Evolutionary conservation across 495 filamentous ascomycete genomes (phyloP).

Genomic region (Acidiella bohemica): DNA sequence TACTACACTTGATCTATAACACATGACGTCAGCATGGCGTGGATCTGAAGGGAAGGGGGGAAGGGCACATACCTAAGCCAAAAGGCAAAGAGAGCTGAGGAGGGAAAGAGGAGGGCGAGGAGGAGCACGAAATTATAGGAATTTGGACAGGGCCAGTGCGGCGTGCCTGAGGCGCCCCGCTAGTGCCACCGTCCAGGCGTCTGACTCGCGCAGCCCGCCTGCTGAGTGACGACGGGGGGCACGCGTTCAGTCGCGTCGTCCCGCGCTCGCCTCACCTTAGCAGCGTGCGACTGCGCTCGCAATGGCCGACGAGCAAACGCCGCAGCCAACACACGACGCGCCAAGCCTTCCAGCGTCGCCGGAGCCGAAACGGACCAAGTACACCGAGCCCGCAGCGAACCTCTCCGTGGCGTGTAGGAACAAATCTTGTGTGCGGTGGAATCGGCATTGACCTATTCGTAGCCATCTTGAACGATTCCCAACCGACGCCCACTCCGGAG

Average conservation of each 20-base stretch:
- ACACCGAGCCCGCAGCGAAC: constrained; percentile 22
- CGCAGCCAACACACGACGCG: constrained; percentile 31
- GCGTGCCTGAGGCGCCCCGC: no score
- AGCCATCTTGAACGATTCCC: constrained; percentile 19
- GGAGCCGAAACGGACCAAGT: constrained; percentile 51
- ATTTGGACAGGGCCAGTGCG: not conserved
- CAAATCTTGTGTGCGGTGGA: no score
- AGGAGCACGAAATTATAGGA: not conserved
- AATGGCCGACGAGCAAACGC: not conserved
- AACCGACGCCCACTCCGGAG: constrained; percentile 16
- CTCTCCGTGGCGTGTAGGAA: constrained; percentile 18
- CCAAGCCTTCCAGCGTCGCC: constrained; percentile 49
- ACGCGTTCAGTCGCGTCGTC: not conserved
- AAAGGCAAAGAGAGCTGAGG: constrained; percentile 19
- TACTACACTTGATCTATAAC: constrained; percentile 24
- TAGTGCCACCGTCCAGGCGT: not conserved
- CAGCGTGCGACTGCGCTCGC: not conserved
- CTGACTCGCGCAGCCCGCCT: not conserved
- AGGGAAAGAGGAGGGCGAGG: not conserved
- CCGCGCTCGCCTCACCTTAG: not conserved
- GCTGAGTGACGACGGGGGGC: not conserved
- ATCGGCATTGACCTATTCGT: constrained; percentile 10
- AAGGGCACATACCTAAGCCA: no score
- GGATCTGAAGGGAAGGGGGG: no score
- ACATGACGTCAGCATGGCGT: no score